Conservation (phyloP, 208 protist species). For the Leishmania amazonensis region DNA sequence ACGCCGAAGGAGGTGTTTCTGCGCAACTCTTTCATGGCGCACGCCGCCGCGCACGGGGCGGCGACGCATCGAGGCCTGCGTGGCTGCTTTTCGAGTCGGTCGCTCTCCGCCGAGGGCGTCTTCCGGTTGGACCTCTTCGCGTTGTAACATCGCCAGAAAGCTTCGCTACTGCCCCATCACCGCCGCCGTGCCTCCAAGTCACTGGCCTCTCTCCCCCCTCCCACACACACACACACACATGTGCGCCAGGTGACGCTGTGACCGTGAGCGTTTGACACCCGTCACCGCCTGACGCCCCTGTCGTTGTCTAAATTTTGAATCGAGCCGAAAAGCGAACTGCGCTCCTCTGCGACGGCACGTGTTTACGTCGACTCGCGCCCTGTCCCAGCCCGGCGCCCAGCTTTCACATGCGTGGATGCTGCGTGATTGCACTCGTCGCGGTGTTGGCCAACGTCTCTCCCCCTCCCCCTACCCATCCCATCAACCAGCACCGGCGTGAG, state of each 20-base stretch:
- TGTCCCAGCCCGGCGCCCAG: not conserved
- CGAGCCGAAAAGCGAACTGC: not conserved
- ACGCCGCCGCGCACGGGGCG: constrained; percentile 10
- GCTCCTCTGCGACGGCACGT: not conserved
- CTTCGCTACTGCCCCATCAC: not conserved
- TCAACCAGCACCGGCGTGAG: not conserved
- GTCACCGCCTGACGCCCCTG: not conserved
- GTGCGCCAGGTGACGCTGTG: not conserved
- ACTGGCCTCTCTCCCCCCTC: not conserved
- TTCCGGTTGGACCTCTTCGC: constrained; percentile 46
- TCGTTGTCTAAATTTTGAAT: not conserved
- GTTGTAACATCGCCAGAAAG: not conserved
- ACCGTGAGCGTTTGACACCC: not conserved
- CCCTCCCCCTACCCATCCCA: not conserved
- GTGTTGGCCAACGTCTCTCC: not conserved
- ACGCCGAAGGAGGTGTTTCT: constrained; percentile 36
- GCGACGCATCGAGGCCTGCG: constrained; percentile 1
- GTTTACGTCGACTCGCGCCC: not conserved
- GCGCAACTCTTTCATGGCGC: constrained; percentile 21
- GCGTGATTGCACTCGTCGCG: too few relatives aligned
- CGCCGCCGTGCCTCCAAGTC: not conserved
- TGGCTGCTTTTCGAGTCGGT: constrained; percentile 19
- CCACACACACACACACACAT: not conserved
- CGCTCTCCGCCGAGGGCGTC: constrained; percentile 36
- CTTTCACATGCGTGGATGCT: not conserved